phyloP scores from a whole-genome alignment of 768 basidiomycete species.

The Trametes meyenii region DNA sequence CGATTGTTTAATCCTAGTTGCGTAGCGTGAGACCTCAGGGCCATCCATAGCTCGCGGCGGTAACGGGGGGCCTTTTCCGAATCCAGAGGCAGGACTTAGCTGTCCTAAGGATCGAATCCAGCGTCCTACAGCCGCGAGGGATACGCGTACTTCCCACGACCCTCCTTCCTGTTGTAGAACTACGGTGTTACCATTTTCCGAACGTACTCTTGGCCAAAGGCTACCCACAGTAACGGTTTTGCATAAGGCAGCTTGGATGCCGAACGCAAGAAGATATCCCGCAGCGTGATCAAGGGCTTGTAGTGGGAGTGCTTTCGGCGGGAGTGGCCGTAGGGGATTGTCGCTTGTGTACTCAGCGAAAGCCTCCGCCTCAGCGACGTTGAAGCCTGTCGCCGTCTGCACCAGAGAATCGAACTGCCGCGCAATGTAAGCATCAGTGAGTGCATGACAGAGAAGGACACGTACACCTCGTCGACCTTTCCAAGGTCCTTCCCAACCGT shows the following conservation, averaged over 20 bases:
- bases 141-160: constrained; percentile 62
- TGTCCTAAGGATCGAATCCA: constrained; percentile 61
- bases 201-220: not conserved
- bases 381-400: constrained; percentile 64
- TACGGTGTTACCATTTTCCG: too few species aligned
- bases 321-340: constrained; percentile 18
- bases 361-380: constrained; percentile 56
- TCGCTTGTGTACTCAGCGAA: constrained; percentile 38
- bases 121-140: constrained; percentile 56
- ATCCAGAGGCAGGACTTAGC: constrained; percentile 43
- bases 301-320: constrained; percentile 48
- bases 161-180: constrained; percentile 51
- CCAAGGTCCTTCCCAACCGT: constrained; percentile 64
- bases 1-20: constrained; percentile 10
- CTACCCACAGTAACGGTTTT: constrained; percentile 50
- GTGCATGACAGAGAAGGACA: not conserved
- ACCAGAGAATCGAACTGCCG: constrained; percentile 66
- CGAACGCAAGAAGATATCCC: constrained; percentile 61
- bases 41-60: constrained; percentile 39
- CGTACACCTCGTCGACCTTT: constrained; percentile 52
- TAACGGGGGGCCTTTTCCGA: constrained; percentile 43
- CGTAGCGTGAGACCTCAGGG: constrained; percentile 39
- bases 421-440: not conserved
- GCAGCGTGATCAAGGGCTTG: constrained; percentile 64
- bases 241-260: constrained; percentile 57